Evolutionary conservation across 2,329 filamentous ascomycete species (phyloP), one percentile per base, ranked within the genome.

Genomic region (Aspergillus sojae): DNA sequence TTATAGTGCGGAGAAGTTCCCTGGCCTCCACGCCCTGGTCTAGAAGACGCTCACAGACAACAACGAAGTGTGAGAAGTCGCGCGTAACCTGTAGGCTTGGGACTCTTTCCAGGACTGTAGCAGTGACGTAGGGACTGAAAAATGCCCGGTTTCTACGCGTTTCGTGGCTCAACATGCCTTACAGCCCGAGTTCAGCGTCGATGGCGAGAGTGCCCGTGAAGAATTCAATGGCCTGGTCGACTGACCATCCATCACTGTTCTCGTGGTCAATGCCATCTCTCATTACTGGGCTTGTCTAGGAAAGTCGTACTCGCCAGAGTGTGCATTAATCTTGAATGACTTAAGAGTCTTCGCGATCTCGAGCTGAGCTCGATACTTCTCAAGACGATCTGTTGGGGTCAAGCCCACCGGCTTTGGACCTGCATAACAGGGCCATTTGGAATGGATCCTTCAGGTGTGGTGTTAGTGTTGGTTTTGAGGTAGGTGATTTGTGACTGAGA

Each of bases 161-260:
- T 64, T 78, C 75, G 52, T 78, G 75, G 58, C 64, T 70, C 3
- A 77, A 71, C 7, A 62, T 68, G 4, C 74, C 76, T 1, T 66
- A 36, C 0, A 78, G 65, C 0, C 74, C 75, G 5, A 75, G 57
- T 56, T 76, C 74, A 3, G 68, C 67, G 19, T 77, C 74, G 10
- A 78, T 65, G 14, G 69, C 55, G 3, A 78, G 66, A 1, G 75
- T 74, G 4, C 67, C 67, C n/a, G 70, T 46, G 62, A 74, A 78
- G 50, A 78, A 78, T 36, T 72, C 66, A 5, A 77, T 71, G 1
- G 75, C 74, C 19, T 78, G 70, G 19, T 77, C 75, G 2, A 70
- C 55, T 5, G 69, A 68, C 71, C 73, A 77, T 26, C 69, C 62
- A 39, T 78, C 76, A 16, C 76, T 78, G 14, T 2, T 26, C 19